phyloP scores from a whole-genome alignment of 2,329 filamentous ascomycete genomes.

The Massarina eburnea region DNA sequence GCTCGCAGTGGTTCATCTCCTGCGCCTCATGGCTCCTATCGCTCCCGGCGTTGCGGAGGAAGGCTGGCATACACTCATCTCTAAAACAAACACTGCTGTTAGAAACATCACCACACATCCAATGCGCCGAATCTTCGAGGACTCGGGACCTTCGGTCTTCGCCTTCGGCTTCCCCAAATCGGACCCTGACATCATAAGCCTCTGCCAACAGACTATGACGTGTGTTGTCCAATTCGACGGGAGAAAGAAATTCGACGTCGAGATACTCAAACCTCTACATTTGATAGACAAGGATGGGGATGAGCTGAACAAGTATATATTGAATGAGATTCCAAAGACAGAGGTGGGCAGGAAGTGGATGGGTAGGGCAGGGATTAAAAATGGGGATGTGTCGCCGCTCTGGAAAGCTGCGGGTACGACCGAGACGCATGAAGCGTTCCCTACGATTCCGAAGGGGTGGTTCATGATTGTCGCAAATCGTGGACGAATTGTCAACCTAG shows the following conservation, averaged over 20 bases:
- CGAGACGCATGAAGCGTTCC: slow-evolving; percentile 6
- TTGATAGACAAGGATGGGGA: slow-evolving; percentile 28
- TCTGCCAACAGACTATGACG: slow-evolving; percentile 54
- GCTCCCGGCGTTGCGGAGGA: slow-evolving; percentile 80
- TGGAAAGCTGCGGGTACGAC: slow-evolving; percentile 22
- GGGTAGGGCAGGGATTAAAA: slow-evolving; percentile 29
- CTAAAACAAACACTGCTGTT: slow-evolving; percentile 25
- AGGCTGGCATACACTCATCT: slow-evolving; percentile 66
- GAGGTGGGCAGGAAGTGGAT: slow-evolving; percentile 42
- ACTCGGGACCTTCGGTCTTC: slow-evolving; percentile 44
- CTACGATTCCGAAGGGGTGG: slow-evolving; percentile 23
- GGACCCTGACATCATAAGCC: slow-evolving; percentile 51
- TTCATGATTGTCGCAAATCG: slow-evolving; percentile 67
- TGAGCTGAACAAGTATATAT: slow-evolving; percentile 55
- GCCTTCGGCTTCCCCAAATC: slow-evolving; percentile 59
- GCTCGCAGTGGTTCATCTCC: slow-evolving; percentile 57
- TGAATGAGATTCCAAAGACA: slow-evolving; percentile 45
- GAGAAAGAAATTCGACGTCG: slow-evolving; percentile 69
- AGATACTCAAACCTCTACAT: slow-evolving; percentile 58
- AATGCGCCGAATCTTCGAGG: slow-evolving; percentile 3
- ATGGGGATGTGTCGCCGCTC: slow-evolving; percentile 23
- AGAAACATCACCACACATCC: slow-evolving; percentile 4
- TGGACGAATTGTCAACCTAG: slow-evolving; percentile 75
- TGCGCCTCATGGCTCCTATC: slow-evolving; percentile 77
- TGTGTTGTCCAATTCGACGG: slow-evolving; percentile 80